Evolutionary conservation across 2,329 filamentous ascomycete genomes (phyloP).

Genomic region (Herpotrichia juniperi): DNA sequence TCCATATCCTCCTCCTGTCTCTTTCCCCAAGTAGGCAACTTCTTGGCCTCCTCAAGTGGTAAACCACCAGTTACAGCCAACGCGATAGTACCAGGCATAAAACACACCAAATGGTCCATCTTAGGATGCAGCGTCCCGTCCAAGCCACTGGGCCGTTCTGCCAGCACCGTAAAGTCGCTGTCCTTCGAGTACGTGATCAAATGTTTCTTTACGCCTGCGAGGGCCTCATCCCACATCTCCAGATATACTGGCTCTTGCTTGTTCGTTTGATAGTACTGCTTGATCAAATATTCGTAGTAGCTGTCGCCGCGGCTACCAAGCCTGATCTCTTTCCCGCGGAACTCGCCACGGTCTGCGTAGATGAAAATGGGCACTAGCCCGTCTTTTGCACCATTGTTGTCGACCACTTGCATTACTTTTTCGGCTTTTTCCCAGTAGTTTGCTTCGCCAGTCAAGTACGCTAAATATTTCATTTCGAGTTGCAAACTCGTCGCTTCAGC

Average conservation of each 20-base stretch:
- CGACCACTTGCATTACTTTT: constrained; percentile 88
- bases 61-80: constrained; percentile 82
- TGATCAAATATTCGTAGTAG: constrained; percentile 98
- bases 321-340: constrained; percentile 84
- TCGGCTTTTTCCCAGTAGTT: constrained; percentile 93
- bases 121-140: constrained; percentile 73
- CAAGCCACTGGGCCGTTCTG: constrained; percentile 80
- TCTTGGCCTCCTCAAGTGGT: constrained; percentile 75
- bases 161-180: constrained; percentile 84
- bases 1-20: constrained; percentile 86
- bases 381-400: constrained; percentile 78
- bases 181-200: constrained; percentile 86
- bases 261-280: constrained; percentile 95
- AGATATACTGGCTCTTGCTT: constrained; percentile 84
- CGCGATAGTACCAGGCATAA: constrained; percentile 95
- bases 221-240: constrained; percentile 89
- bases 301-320: constrained; percentile 94
- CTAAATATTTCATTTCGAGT: constrained; percentile 95
- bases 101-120: constrained; percentile 98
- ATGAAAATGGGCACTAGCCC: constrained; percentile 93
- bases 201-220: constrained; percentile 87
- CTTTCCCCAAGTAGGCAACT: constrained; percentile 71
- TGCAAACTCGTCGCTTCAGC: constrained; percentile 92
- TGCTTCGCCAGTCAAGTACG: constrained; percentile 90
- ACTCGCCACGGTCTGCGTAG: constrained; percentile 76